phyloP scores from a whole-genome alignment of 768 basidiomycete genomes.

The Phanerochaete sordida region DNA sequence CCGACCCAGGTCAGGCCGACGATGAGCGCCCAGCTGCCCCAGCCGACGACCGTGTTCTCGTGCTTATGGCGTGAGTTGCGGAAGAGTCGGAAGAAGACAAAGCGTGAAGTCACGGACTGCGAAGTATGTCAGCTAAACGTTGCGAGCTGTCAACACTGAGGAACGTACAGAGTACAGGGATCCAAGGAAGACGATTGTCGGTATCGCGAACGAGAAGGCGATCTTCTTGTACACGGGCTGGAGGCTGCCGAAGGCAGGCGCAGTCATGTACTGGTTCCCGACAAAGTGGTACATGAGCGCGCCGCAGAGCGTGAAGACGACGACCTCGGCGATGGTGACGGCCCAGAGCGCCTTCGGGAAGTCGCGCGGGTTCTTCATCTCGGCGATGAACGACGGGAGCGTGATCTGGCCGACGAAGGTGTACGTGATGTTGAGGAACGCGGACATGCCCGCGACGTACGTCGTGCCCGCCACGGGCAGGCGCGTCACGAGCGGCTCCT shows the following conservation, averaged over 20 bases:
- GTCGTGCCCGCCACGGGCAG: conserved; percentile 36
- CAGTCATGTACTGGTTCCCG: conserved; percentile 41
- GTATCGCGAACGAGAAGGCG: conserved; percentile 43
- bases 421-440: conserved; percentile 44
- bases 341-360: conserved; percentile 45
- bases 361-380: conserved; percentile 45
- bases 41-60: conserved; percentile 23
- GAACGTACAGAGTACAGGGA: conserved; percentile 38
- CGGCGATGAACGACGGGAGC: conserved; percentile 43
- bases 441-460: conserved; percentile 37
- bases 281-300: conserved; percentile 40
- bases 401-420: conserved; percentile 44
- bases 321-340: conserved; percentile 38
- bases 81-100: conserved; percentile 45
- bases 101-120: conserved; percentile 38
- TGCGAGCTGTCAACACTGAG: not conserved
- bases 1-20: conserved; percentile 22
- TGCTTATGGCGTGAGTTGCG: conserved; percentile 33
- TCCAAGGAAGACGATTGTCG: conserved; percentile 43
- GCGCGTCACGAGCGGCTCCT: conserved; percentile 34
- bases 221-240: conserved; percentile 35
- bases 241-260: conserved; percentile 41
- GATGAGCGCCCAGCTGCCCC: conserved; percentile 23
- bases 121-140: not conserved
- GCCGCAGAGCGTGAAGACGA: conserved; percentile 42